These are phyloP conservation scores for Synchytrium microbalum DNA, from an alignment of 371 early-diverging fungal genomes.

Conservation along the genomic window DNA sequence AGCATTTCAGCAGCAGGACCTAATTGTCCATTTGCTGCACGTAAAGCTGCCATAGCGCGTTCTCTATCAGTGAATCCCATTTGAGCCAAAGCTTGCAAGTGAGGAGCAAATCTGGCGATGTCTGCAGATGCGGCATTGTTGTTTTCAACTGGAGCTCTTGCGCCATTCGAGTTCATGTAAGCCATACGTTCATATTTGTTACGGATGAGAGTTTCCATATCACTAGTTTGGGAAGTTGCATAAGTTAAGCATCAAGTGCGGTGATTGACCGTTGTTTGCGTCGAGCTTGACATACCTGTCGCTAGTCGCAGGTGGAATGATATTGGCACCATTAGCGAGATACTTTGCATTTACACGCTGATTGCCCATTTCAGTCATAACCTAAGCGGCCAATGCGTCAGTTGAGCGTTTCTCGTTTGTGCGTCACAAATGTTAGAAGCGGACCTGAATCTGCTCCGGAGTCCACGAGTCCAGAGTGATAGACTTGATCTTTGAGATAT, in stretches of 20 bases:
- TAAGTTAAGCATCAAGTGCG: not conserved
- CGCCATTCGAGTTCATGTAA: slow-evolving; percentile 15
- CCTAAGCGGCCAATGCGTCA: too few relatives aligned
- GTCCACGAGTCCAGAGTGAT: slow-evolving; percentile 87
- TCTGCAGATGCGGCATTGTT: slow-evolving; percentile 3
- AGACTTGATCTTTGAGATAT: slow-evolving; percentile 83
- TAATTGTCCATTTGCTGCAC: not conserved
- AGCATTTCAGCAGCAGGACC: not conserved
- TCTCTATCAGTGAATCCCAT: slow-evolving; percentile 11
- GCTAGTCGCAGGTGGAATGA: slow-evolving; percentile 8
- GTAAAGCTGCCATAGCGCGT: not conserved
- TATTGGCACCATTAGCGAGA: slow-evolving; percentile 14
- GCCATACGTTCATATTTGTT: slow-evolving; percentile 80
- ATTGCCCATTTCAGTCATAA: slow-evolving; percentile 38
- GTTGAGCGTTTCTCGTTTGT: too few relatives aligned
- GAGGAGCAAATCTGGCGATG: not conserved
- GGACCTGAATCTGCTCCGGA: slow-evolving; percentile 77
- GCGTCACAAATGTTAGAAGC: too few relatives aligned
- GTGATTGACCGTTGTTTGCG: too few relatives aligned
- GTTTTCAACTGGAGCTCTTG: not conserved
- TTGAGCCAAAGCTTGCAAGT: slow-evolving; percentile 1
- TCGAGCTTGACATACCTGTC: too few relatives aligned
- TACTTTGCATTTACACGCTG: slow-evolving; percentile 23
- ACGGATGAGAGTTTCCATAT: slow-evolving; percentile 80
- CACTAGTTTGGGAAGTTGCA: slow-evolving; percentile 32